A percentile compares a stretch with the other conserved stretches of the same genome.
phyloP scores from a whole-genome alignment of 2,329 filamentous ascomycete genomes.

The Fusarium haematococcum region DNA sequence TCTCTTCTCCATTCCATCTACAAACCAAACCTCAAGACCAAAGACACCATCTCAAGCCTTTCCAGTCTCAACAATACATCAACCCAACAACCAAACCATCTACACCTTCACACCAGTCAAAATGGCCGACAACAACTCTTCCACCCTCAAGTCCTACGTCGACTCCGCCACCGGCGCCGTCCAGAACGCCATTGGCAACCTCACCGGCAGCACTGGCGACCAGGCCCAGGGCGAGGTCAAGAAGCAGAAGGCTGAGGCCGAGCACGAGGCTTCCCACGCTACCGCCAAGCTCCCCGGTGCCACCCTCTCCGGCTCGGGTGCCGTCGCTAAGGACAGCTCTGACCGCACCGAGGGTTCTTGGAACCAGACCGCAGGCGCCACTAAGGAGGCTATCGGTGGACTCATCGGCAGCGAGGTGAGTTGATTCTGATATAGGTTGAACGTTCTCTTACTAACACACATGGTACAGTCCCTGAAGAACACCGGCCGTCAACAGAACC shows the following conservation, averaged over 20 bases:
- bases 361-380: constrained; percentile 90
- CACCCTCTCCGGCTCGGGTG: constrained; percentile 76
- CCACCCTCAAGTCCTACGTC: constrained; percentile 82
- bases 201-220: constrained; percentile 79
- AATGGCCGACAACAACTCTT: constrained; percentile 60
- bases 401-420: constrained; percentile 78
- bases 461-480: constrained; percentile 71
- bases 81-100: constrained; percentile 8
- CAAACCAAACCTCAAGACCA: constrained; percentile 12
- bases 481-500: constrained; percentile 81
- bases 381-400: constrained; percentile 84
- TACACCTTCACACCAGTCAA: constrained; percentile 16
- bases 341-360: constrained; percentile 79
- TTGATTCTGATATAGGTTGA: background rate
- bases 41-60: constrained; percentile 10
- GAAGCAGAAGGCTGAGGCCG: constrained; percentile 72
- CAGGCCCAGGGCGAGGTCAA: constrained; percentile 73
- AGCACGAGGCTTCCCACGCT: constrained; percentile 81
- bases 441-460: constrained; percentile 15
- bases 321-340: constrained; percentile 76
- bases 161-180: constrained; percentile 79
- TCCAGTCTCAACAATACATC: background rate
- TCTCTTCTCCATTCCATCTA: constrained; percentile 15
- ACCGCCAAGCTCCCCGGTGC: constrained; percentile 79
- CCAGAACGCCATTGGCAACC: constrained; percentile 76